Conservation (phyloP, 108 stramenopile genomes). For the Cyclotella atomus region DNA sequence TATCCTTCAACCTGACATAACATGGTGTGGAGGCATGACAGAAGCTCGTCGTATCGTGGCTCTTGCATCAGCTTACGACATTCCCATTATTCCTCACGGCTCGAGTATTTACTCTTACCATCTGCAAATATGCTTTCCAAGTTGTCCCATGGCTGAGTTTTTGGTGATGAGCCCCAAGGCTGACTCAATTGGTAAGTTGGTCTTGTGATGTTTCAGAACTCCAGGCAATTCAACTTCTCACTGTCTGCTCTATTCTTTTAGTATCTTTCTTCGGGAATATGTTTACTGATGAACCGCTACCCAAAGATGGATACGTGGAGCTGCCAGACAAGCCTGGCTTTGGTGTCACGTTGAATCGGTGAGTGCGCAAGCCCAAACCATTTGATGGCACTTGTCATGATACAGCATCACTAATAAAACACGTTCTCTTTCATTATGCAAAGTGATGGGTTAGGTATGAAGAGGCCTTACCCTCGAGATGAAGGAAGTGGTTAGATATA, state of each 20-base stretch:
- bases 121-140: slow-evolving; percentile 69
- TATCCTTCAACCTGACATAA: slow-evolving; percentile 74
- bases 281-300: slow-evolving; percentile 70
- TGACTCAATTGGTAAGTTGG: slow-evolving; percentile 53
- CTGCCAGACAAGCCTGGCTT: slow-evolving; percentile 65
- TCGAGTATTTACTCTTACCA: slow-evolving; percentile 69
- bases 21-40: slow-evolving; percentile 77
- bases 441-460: too few species aligned
- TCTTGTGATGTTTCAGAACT: background rate
- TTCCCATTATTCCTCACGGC: slow-evolving; percentile 69
- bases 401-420: too few species aligned
- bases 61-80: slow-evolving; percentile 65
- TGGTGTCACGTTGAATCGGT: slow-evolving; percentile 68
- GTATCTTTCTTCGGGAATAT: slow-evolving; percentile 62
- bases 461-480: too few species aligned
- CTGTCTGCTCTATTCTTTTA: background rate
- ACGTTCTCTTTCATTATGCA: too few species aligned
- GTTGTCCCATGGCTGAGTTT: slow-evolving; percentile 71
- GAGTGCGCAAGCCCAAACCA: too few species aligned
- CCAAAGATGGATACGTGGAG: slow-evolving; percentile 63
- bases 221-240: background rate
- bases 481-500: too few species aligned
- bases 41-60: slow-evolving; percentile 70
- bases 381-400: too few species aligned
- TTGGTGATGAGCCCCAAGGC: slow-evolving; percentile 68